These are phyloP conservation scores for Aspergillaceae sp. DNA, from an alignment of 2,329 filamentous ascomycete genomes.

Conservation along the genomic window DNA sequence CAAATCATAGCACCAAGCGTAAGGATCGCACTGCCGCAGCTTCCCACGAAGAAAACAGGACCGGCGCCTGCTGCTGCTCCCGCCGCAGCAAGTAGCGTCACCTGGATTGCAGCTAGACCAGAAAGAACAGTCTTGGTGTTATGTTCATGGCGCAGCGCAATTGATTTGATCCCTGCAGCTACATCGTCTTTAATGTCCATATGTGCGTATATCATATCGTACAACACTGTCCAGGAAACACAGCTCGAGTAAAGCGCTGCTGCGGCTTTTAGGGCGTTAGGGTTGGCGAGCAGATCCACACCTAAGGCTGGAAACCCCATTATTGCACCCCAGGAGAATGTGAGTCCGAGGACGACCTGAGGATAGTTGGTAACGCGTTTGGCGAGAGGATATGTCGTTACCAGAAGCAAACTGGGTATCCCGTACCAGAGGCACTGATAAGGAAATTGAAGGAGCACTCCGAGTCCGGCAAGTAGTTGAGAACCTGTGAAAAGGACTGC, in stretches of 20 bases:
- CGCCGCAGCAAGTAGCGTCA: slow-evolving; percentile 36
- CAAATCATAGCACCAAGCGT: slow-evolving; percentile 53
- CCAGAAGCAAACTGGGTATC: slow-evolving; percentile 36
- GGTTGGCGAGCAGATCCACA: slow-evolving; percentile 35
- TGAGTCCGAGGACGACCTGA: slow-evolving; percentile 43
- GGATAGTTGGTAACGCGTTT: slow-evolving; percentile 48
- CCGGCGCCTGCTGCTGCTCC: slow-evolving; percentile 46
- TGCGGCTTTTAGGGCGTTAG: slow-evolving; percentile 28
- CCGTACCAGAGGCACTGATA: slow-evolving; percentile 36
- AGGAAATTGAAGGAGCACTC: slow-evolving; percentile 37
- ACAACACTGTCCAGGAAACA: slow-evolving; percentile 42
- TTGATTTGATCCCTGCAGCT: slow-evolving; percentile 43
- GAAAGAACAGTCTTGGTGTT: slow-evolving; percentile 38
- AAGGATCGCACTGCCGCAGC: slow-evolving; percentile 48
- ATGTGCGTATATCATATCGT: slow-evolving; percentile 46
- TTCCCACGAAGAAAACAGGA: slow-evolving; percentile 50
- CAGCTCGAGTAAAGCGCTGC: slow-evolving; percentile 40
- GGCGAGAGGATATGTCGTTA: slow-evolving; percentile 42
- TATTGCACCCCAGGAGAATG: slow-evolving; percentile 45
- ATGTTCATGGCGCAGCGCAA: slow-evolving; percentile 41
- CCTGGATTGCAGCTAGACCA: slow-evolving; percentile 33
- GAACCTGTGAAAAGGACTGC: slow-evolving; percentile 38
- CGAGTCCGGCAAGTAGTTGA: slow-evolving; percentile 35
- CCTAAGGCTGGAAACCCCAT: slow-evolving; percentile 41
- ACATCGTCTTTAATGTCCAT: slow-evolving; percentile 46